Evolutionary conservation across 306 rosid genomes (phyloP).

Genomic region (Corylus americana): DNA sequence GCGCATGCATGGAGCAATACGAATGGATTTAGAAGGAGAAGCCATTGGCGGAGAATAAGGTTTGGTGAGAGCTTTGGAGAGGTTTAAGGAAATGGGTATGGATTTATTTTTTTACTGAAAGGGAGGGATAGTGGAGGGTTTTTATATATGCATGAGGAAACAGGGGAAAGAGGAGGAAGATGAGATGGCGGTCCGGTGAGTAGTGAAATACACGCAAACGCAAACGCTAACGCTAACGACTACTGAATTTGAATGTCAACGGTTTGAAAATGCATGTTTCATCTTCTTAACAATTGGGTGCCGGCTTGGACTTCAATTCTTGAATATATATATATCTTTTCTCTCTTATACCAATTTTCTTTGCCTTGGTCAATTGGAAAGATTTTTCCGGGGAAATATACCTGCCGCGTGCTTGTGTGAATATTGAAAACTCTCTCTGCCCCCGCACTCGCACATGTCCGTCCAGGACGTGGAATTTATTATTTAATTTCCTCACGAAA

Average conservation of each 20-base stretch:
- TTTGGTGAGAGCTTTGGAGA: background rate
- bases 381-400: constrained; percentile 33
- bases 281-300: constrained; percentile 37
- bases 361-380: constrained; percentile 37
- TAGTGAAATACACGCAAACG: constrained; percentile 49
- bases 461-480: constrained; percentile 24
- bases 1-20: background rate
- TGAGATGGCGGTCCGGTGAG: constrained; percentile 5
- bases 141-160: constrained; percentile 51
- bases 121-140: constrained; percentile 16
- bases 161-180: constrained; percentile 34
- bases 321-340: background rate
- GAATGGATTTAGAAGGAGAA: constrained; percentile 30
- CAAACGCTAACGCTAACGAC: constrained; percentile 17
- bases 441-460: constrained; percentile 22
- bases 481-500: background rate
- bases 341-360: constrained; percentile 16
- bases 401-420: constrained; percentile 28
- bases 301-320: constrained; percentile 45
- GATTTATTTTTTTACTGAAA: constrained; percentile 11
- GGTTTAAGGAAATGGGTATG: constrained; percentile 27
- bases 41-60: constrained; percentile 41
- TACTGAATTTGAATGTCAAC: constrained; percentile 62
- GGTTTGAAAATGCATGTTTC: constrained; percentile 13
- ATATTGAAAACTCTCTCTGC: constrained; percentile 27